Base-by-base conservation (phyloP, 306 rosid species). In the Comarum palustre region DNA sequence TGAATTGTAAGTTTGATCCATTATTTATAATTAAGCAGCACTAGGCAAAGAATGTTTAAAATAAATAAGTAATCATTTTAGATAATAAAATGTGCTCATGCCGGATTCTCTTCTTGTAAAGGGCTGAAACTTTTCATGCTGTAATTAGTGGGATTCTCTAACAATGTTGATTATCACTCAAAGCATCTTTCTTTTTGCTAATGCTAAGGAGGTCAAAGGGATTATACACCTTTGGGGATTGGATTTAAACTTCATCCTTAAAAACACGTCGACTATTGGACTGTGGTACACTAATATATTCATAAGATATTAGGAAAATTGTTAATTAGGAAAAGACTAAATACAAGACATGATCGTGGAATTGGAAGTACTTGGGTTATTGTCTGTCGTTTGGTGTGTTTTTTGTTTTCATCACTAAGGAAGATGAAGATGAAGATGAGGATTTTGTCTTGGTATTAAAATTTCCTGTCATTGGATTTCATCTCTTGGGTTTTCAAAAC, bases 391-490 rank as follows among this genome's bases (percentile, higher is more conserved):
- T 39, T 39, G 42, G 42, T 39, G 1, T 54, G 60, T 58, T 76
- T 32, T 32, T 61, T 31, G 43, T 61, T 32, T 32, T 29, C 39
- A 13, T 16, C 43, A 61, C 68, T 29, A 73, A 68, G 50, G 39
- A 66, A 54, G 77, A 74, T 22, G 57, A n/a, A 34, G 5, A 34
- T 34, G 38, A 51, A 73, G 22, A 77, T 10, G 39, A 22, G 46
- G 2, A 0, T 64, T 39, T 66, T 36, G 73, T 77, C 36, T 15
- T 27, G 34, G 57, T n/a, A n/a, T 51, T 64, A 63, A 75, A 77
- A 39, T 39, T 54, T 66, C 10, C 48, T 70, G 66, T 77, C 73
- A 0, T 38, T 77, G 63, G 79, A 73, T 58, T 81, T 81, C 61
- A 31, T 60, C 47, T 68, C 60, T 47, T 7, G 62, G 43, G 55